These are phyloP conservation scores for Euphrasia arctica DNA, from an alignment of 305 asterid species.

Conservation along the genomic window DNA sequence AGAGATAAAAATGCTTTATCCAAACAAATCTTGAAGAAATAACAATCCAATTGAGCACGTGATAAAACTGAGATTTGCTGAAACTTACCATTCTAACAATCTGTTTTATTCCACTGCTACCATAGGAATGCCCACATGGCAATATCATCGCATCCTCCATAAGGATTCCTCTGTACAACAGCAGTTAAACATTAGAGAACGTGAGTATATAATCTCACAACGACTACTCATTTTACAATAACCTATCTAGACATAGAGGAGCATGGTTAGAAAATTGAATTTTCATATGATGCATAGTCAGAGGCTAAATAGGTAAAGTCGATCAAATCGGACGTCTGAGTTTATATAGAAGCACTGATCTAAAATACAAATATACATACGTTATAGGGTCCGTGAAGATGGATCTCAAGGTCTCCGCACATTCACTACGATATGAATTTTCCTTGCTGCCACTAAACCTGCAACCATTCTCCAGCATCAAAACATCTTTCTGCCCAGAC, in stretches of 20 bases:
- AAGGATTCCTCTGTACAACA: slow-evolving; percentile 67
- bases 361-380: slow-evolving; percentile 36
- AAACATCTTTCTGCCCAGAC: slow-evolving; percentile 51
- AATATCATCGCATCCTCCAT: slow-evolving; percentile 98
- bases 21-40: slow-evolving; percentile 7
- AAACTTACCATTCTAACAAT: slow-evolving; percentile 61
- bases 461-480: slow-evolving; percentile 46
- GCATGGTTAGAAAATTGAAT: neutral
- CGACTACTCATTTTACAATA: neutral
- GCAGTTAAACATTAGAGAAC: slow-evolving; percentile 18
- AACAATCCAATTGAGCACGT: slow-evolving; percentile 20
- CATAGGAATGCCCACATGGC: slow-evolving; percentile 97
- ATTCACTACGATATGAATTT: slow-evolving; percentile 44
- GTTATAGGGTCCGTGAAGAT: slow-evolving; percentile 84
- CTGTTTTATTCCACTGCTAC: slow-evolving; percentile 73
- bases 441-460: slow-evolving; percentile 82
- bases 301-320: neutral
- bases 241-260: neutral
- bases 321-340: no score
- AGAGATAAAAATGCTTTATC: neutral
- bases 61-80: slow-evolving; percentile 9
- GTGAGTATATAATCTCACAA: neutral
- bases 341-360: no score
- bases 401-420: slow-evolving; percentile 72
- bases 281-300: no score